phyloP scores from a whole-genome alignment of 176 grass and related monocot species.

The Dendrocalamus sinicus region DNA sequence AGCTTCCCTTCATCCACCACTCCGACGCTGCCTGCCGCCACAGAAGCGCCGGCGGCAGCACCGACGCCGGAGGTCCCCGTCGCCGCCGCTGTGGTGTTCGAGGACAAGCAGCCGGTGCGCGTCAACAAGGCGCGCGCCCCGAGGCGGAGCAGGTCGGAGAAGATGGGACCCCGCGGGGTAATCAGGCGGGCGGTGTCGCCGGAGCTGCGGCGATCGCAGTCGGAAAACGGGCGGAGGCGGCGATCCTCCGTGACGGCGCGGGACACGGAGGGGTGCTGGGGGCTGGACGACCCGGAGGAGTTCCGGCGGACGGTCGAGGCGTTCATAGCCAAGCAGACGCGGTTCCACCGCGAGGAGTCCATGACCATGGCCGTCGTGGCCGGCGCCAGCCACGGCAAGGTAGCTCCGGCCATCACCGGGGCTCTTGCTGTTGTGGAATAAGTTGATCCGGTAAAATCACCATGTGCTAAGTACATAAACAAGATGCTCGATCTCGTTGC shows the following conservation, averaged over 20 bases:
- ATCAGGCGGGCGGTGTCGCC: slow-evolving; percentile 42
- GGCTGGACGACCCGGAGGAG: slow-evolving; percentile 67
- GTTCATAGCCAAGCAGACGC: slow-evolving; percentile 84
- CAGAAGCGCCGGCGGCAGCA: not conserved
- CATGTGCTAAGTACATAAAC: slow-evolving; percentile 45
- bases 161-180: slow-evolving; percentile 35
- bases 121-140: slow-evolving; percentile 47
- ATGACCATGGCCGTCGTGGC: slow-evolving; percentile 40
- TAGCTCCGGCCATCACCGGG: slow-evolving; percentile 33
- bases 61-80: slow-evolving; percentile 23
- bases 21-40: not conserved
- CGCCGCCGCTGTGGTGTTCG: slow-evolving; percentile 18
- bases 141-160: slow-evolving; percentile 67
- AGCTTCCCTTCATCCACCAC: slow-evolving; percentile 1
- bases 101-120: slow-evolving; percentile 51
- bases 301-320: slow-evolving; percentile 78
- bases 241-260: slow-evolving; percentile 43
- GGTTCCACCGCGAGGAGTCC: slow-evolving; percentile 87
- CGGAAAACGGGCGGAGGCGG: slow-evolving; percentile 54
- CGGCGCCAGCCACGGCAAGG: not conserved
- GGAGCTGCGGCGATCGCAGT: slow-evolving; percentile 66
- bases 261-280: slow-evolving; percentile 46
- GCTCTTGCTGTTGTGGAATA: slow-evolving; percentile 37
- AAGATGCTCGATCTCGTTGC: not conserved
- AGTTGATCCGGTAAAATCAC: not conserved